Base-by-base conservation (phyloP, 345 rosid genomes). In the Eucalyptus fibrosa region DNA sequence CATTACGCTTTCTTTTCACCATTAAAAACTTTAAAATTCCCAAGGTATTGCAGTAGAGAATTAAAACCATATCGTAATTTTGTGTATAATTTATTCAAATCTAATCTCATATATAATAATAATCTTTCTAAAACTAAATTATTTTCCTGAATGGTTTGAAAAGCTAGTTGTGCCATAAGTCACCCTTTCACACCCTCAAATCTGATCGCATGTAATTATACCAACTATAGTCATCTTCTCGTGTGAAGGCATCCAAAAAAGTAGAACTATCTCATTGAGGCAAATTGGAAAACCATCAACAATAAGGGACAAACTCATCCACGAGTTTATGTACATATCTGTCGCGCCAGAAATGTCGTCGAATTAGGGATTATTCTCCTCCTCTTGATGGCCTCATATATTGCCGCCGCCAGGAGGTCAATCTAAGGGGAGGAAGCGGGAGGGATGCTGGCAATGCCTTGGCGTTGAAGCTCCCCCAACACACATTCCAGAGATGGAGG, bases 401-500 rank as follows among this genome's bases (percentile, higher is more conserved):
- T 15, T 0, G 9, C 26, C 6, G 28, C 83, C 3, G 3, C 28
- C 28, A 2, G 16, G 28, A 21, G 47, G 47, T 77, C 83, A 37
- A 21, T 77, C 83, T 77, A 89, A 21, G 93, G 16, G 15, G 97
- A 96, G 87, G 95, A 89, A 30, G 93, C 12, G 3, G 97, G 97
- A 87, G 98, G 99, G 90, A 97, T 89, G 53, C 93, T 91, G 32
- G 96, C 88, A 86, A 97, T 87, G 86, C 99, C 99, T 90, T 95
- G 98, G 18, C 95, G 95, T 53, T 97, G 98, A 87, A 97, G 93
- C 91, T 96, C 99, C 88, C 89, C 94, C 90, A 97, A 42, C 19
- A 97, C 99, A 28, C 97, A 67, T 24, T 96, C 98, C 4, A 91
- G 42, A 4, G 99, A 94, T 16, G 99, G 99, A 32, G 99, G 96